Base-by-base conservation (phyloP, 2,329 filamentous ascomycete genomes). In the Xylariales sp. region DNA sequence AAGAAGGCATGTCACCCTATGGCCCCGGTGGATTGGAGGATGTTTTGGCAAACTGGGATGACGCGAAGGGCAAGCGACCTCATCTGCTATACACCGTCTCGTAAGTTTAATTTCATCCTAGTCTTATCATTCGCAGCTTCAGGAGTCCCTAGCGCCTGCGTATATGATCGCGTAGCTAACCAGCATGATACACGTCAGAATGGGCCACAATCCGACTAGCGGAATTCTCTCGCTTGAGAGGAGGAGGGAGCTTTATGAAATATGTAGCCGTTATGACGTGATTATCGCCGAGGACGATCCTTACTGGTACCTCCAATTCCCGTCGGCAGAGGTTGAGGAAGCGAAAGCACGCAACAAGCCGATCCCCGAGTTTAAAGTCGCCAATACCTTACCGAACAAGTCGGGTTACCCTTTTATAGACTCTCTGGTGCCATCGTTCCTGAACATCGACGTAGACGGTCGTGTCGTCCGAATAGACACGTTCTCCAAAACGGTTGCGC, bases 261-360 rank as follows among this genome's bases (percentile, higher is more conserved):
- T 97, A 14, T 96, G 92, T 80, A 89, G 89, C 78, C 87, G 91
- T 77, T 97, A 93, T 81, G 94, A 97, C 79, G 87, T 97, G 70
- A 87, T 97, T 75, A 97, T 97, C 71, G 82, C 97, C 69, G 95
- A 98, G 80, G 95, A 98, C 75, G 94, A 97, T 70, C 95, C 95
- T 5, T 97, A 97, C 82, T 97, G 93, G 93, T 95, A 96, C 79
- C 85, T 98, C 8, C 95, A 97, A 78, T 97, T 89, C 79, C 93
- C 93, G 0, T 92, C 92, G 0, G 90, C 92, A 0, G 86, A 83
- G 61, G 54, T 76, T 32, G 80, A 80, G 55, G 82, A 88, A 76
- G 83, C 87, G 73, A 83, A 84, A 75, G 83, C 85, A 18, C 79
- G 84, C 46, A 78, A 78, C 60, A 72, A 78, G 43, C 80, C 75